phyloP scores from a whole-genome alignment of 1,284 basidiomycete species.

The Naganishia cerealis region DNA sequence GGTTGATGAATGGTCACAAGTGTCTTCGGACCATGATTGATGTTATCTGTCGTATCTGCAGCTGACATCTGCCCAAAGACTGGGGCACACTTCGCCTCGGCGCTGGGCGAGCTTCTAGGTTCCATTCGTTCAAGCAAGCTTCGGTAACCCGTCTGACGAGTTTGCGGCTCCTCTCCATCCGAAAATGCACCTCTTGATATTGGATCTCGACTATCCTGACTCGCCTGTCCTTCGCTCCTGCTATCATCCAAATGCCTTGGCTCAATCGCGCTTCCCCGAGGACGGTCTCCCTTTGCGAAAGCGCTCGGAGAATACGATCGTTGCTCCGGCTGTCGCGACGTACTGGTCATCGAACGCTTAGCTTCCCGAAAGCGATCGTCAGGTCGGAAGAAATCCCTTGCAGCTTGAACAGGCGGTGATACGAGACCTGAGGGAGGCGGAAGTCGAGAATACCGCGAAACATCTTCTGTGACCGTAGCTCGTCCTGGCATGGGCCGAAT shows the following conservation, averaged over 20 bases:
- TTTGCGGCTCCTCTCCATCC: conserved; percentile 4
- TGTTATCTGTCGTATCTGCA: background rate
- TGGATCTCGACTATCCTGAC: background rate
- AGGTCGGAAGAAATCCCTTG: conserved; percentile 3
- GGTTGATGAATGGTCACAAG: background rate
- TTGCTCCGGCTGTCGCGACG: background rate
- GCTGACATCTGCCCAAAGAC: background rate
- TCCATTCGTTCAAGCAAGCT: conserved; percentile 22
- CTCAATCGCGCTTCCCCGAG: background rate
- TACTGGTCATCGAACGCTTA: background rate
- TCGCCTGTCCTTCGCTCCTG: background rate
- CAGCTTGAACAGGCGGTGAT: background rate
- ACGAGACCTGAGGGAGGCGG: background rate
- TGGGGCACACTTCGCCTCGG: background rate
- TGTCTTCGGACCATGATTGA: background rate
- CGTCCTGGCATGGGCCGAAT: background rate
- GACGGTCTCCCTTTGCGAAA: background rate
- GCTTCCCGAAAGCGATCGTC: background rate
- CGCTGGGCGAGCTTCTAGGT: background rate
- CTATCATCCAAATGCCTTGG: conserved; percentile 3
- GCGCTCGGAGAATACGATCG: background rate
- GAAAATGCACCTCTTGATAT: background rate
- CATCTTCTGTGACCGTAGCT: background rate
- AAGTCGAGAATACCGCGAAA: background rate
- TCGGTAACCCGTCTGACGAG: background rate